Conservation (phyloP, 164 flowering plant genomes). For the Kalanchoe fedtschenkoi region DNA sequence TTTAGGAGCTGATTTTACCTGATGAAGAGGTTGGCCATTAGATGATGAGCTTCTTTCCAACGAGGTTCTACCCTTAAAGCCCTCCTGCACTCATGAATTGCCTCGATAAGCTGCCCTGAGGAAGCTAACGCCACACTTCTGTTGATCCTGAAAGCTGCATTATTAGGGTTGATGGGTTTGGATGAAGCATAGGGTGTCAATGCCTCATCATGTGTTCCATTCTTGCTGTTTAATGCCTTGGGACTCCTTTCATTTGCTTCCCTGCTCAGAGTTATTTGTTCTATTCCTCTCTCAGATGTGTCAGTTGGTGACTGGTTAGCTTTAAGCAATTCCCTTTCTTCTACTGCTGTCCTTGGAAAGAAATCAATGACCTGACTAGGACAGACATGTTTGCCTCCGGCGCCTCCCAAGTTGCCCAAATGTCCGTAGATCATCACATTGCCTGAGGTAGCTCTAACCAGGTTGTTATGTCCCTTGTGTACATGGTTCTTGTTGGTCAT, state of each 20-base stretch:
- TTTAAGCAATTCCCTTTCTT: not conserved
- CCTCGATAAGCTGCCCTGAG: not conserved
- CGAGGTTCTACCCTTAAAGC: not conserved
- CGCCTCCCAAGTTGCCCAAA: not conserved
- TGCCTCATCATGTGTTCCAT: not conserved
- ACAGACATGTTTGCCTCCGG: not conserved
- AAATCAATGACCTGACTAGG: not conserved
- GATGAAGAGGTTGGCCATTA: not conserved
- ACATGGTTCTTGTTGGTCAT: not conserved
- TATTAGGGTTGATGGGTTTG: not conserved
- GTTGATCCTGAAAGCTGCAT: not conserved
- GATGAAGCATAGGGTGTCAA: not conserved
- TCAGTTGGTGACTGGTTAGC: not conserved
- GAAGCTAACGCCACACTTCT: not conserved
- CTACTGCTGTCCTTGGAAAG: not conserved
- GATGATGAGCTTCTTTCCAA: not conserved
- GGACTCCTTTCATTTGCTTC: no score
- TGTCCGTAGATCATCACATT: conserved; percentile 2
- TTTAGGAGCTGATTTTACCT: no score
- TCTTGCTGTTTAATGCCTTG: no score
- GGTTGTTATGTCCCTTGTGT: not conserved
- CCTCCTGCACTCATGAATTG: not conserved
- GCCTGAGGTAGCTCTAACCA: conserved; percentile 2
- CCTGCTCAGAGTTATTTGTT: no score
- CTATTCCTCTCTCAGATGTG: not conserved